A percentile compares a stretch with the other conserved stretches of the same genome.
phyloP scores from a whole-genome alignment of 106 monocot species.

The Allium cepa region DNA sequence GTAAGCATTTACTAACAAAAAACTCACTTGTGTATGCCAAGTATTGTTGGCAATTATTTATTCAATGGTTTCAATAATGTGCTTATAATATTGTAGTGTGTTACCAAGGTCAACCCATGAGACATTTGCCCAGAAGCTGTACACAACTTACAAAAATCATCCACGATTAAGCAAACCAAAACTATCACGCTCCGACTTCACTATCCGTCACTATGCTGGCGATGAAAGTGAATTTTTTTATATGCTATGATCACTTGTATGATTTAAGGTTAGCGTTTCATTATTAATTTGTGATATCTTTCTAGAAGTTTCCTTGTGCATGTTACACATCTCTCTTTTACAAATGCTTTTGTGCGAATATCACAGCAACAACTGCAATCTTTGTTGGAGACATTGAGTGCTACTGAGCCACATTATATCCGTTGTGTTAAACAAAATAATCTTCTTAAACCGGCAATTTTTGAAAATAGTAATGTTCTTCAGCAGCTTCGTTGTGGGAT shows the following conservation, averaged over 20 bases:
- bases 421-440: conserved; percentile 46
- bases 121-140: conserved; percentile 68
- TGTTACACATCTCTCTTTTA: not conserved
- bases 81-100: conserved; percentile 28
- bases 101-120: conserved; percentile 71
- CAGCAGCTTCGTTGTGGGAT: conserved; percentile 66
- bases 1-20: conserved; percentile 23
- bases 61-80: too few relatives aligned
- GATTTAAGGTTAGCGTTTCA: conserved; percentile 49
- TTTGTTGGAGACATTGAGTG: conserved; percentile 37
- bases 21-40: too few relatives aligned
- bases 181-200: conserved; percentile 54
- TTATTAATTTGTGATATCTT: not conserved
- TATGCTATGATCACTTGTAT: too few relatives aligned
- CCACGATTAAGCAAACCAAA: conserved; percentile 51
- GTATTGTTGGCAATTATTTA: too few relatives aligned
- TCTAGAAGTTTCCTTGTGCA: not conserved
- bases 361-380: conserved; percentile 57
- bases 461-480: conserved; percentile 55
- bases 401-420: conserved; percentile 36
- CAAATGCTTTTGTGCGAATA: conserved; percentile 2
- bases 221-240: conserved; percentile 24
- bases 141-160: conserved; percentile 45
- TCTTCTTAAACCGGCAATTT: conserved; percentile 57
- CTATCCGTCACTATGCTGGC: conserved; percentile 70